A percentile compares a stretch with the other conserved stretches of the same genome.
Evolutionary conservation across 805 yeast species (phyloP).

Genomic region (Kodamaea fukazawae): DNA sequence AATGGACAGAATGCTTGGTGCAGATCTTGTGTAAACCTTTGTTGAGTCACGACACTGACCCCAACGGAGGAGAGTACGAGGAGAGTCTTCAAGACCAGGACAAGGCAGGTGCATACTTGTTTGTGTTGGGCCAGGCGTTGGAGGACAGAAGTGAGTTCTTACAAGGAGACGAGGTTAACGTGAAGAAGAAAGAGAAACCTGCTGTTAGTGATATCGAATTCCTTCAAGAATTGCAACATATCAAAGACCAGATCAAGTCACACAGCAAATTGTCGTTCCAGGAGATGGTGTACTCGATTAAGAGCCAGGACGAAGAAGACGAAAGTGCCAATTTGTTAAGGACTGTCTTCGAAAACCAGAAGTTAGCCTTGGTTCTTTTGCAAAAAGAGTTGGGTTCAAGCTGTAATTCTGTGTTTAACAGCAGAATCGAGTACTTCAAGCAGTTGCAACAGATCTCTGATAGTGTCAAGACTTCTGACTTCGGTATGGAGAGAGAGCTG

Average conservation of each 20-base stretch:
- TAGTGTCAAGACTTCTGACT: constrained; percentile 47
- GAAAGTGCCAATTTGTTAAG: constrained; percentile 19
- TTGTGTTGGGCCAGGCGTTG: constrained; percentile 45
- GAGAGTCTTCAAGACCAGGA: constrained; percentile 75
- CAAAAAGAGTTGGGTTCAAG: constrained; percentile 49
- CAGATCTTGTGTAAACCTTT: constrained; percentile 49
- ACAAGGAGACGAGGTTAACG: constrained; percentile 28
- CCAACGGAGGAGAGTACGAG: constrained; percentile 77
- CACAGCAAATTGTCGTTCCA: constrained; percentile 31
- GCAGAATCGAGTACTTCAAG: constrained; percentile 77
- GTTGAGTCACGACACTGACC: constrained; percentile 43
- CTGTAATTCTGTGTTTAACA: constrained; percentile 67
- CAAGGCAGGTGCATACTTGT: constrained; percentile 56
- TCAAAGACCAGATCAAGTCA: constrained; percentile 24
- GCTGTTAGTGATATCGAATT: neutral
- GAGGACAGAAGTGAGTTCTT: constrained; percentile 32
- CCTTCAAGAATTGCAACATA: neutral
- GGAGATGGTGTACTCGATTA: constrained; percentile 28
- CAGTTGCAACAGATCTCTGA: constrained; percentile 87
- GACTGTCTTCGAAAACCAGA: constrained; percentile 42
- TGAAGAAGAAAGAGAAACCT: constrained; percentile 1
- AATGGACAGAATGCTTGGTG: constrained; percentile 47
- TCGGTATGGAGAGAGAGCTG: constrained; percentile 29
- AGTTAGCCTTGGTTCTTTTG: constrained; percentile 36
- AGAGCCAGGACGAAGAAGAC: constrained; percentile 26